Percentiles rank a stretch among this genome's conserved stretches.
These are phyloP conservation scores for Podila epicladia DNA, from an alignment of 192 early-diverging fungal species.

Conservation along the genomic window DNA sequence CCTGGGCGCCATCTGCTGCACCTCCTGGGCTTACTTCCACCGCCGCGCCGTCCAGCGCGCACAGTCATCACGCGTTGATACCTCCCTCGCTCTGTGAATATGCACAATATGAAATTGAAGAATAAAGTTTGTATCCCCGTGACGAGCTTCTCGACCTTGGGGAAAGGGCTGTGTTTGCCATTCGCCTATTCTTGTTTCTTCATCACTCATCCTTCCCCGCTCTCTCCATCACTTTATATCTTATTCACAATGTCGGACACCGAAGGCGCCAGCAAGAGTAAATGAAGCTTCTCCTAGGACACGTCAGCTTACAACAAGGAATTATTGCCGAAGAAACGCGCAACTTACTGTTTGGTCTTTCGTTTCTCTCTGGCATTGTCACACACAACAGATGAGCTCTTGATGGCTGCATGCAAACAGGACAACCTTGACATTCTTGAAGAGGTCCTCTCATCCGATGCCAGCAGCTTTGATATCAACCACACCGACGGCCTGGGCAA, in stretches of 20 bases:
- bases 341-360: background rate
- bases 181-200: background rate
- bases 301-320: too few species aligned
- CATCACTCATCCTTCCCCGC: background rate
- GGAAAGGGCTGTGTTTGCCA: background rate
- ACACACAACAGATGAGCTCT: constrained; percentile 64
- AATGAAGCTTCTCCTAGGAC: background rate
- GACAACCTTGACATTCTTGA: constrained; percentile 75
- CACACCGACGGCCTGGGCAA: constrained; percentile 70
- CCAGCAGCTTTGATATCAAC: constrained; percentile 63
- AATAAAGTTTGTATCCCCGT: background rate
- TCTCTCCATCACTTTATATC: background rate
- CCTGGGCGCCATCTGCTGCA: constrained; percentile 22
- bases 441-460: constrained; percentile 60
- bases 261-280: constrained; percentile 49
- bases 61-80: background rate
- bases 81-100: too few species aligned
- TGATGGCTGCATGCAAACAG: constrained; percentile 75
- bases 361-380: background rate
- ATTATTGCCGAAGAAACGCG: background rate
- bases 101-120: background rate
- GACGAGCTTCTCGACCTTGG: background rate
- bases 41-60: constrained; percentile 9
- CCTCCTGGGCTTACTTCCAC: constrained; percentile 36
- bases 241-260: constrained; percentile 26